Conservation (phyloP, 2,329 filamentous ascomycete species). For the Aaosphaeria pasadenensis region DNA sequence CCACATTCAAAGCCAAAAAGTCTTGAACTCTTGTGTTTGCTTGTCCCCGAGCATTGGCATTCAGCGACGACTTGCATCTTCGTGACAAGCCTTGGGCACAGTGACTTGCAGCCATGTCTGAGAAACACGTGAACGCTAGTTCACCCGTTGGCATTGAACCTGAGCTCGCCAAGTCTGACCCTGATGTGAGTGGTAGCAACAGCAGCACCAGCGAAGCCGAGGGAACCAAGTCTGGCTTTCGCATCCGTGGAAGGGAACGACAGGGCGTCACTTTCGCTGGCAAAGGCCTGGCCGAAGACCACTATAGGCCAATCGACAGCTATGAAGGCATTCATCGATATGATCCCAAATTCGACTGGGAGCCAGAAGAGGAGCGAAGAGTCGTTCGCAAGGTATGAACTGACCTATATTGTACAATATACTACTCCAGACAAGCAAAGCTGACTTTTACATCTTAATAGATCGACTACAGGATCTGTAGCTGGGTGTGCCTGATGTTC, state of each 20-base stretch:
- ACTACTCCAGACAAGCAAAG: constrained; percentile 1
- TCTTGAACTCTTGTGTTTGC: not conserved
- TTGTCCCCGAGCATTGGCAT: not conserved
- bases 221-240: constrained; percentile 4
- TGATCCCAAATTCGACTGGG: constrained; percentile 58
- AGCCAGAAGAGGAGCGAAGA: constrained; percentile 53
- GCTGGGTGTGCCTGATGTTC: constrained; percentile 55
- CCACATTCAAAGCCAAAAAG: too few species aligned
- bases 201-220: constrained; percentile 10
- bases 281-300: constrained; percentile 29
- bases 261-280: constrained; percentile 34
- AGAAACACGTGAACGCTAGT: constrained; percentile 1
- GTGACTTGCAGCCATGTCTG: constrained; percentile 4
- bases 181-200: constrained; percentile 13
- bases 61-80: not conserved
- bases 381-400: constrained; percentile 51
- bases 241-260: constrained; percentile 4
- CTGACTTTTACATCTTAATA: constrained; percentile 13
- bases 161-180: constrained; percentile 16
- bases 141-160: constrained; percentile 6
- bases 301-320: constrained; percentile 51
- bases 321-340: constrained; percentile 61
- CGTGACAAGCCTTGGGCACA: not conserved
- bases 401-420: not conserved
- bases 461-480: constrained; percentile 51